Conservation (phyloP, 2,329 filamentous ascomycete genomes). For the Botryosphaeria agaves region DNA sequence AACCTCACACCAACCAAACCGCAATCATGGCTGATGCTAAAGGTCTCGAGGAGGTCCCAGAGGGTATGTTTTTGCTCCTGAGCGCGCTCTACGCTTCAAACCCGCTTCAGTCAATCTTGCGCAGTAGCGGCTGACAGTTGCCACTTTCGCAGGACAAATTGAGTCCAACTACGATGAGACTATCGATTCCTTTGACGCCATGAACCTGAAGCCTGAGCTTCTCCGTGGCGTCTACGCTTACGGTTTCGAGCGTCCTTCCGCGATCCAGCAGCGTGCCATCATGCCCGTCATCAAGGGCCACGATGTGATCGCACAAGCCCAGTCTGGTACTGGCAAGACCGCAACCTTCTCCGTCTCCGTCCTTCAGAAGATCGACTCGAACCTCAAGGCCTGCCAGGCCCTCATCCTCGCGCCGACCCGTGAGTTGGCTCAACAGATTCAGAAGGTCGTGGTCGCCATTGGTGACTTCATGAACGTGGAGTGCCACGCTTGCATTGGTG, state of each 20-base stretch:
- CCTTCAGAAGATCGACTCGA: slow-evolving; percentile 89
- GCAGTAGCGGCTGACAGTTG: not conserved
- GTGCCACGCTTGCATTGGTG: slow-evolving; percentile 96
- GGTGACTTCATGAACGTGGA: slow-evolving; percentile 99
- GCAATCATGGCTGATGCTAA: slow-evolving; percentile 98
- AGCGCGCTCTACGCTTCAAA: no score
- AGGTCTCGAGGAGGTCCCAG: slow-evolving; percentile 95
- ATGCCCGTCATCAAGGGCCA: slow-evolving; percentile 99
- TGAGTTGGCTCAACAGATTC: slow-evolving; percentile 94
- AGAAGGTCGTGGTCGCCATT: slow-evolving; percentile 98
- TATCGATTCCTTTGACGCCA: slow-evolving; percentile 96
- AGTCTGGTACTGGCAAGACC: slow-evolving; percentile 94
- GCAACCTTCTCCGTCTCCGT: slow-evolving; percentile 94
- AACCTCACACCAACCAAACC: slow-evolving; percentile 43
- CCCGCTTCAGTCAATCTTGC: no score
- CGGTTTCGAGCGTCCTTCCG: slow-evolving; percentile 98
- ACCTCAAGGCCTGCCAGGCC: slow-evolving; percentile 68
- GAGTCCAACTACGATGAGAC: slow-evolving; percentile 99
- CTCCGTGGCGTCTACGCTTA: slow-evolving; percentile 99
- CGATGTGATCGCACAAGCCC: slow-evolving; percentile 98
- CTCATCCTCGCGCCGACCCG: slow-evolving; percentile 90
- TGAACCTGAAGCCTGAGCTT: slow-evolving; percentile 93
- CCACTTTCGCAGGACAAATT: slow-evolving; percentile 63
- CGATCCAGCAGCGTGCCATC: slow-evolving; percentile 99
- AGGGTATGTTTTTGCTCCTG: slow-evolving; percentile 47